Conservation (phyloP, 139 green algal species). For the Parachlorella kessleri region DNA sequence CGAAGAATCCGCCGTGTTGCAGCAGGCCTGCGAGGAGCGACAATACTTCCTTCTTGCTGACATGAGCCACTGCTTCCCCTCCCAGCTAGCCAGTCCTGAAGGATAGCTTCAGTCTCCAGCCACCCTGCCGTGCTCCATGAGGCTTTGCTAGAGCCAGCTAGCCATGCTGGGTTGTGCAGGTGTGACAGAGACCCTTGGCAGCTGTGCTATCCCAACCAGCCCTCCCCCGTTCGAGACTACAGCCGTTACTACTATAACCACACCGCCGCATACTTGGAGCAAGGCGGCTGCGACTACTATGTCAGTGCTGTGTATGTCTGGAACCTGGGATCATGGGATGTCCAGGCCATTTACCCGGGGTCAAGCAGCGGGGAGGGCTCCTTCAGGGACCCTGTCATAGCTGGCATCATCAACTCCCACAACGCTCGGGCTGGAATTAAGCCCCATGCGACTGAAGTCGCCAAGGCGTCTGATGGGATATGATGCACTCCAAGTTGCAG, state of each 20-base stretch:
- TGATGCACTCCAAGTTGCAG: too few species aligned
- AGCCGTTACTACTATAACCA: constrained; percentile 27
- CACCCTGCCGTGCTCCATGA: too few species aligned
- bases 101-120: too few species aligned
- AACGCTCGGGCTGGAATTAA: too few species aligned
- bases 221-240: constrained; percentile 28
- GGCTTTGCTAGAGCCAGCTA: too few species aligned
- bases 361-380: constrained; percentile 32
- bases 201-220: constrained; percentile 2
- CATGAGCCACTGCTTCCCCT: too few species aligned
- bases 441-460: too few species aligned
- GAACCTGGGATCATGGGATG: constrained; percentile 46
- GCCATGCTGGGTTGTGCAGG: not conserved
- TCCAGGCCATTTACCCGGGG: constrained; percentile 41
- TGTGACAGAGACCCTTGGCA: constrained; percentile 33
- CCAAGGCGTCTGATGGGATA: too few species aligned
- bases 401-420: constrained; percentile 38
- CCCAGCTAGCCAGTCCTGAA: too few species aligned
- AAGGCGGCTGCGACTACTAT: constrained; percentile 34
- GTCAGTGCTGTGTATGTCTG: constrained; percentile 50
- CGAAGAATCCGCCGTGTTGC: too few species aligned
- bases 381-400: constrained; percentile 35
- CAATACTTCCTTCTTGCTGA: too few species aligned
- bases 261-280: constrained; percentile 20
- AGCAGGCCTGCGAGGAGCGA: too few species aligned